Base-by-base conservation (phyloP, 495 filamentous ascomycete genomes). In the Tetracladium setigerum region DNA sequence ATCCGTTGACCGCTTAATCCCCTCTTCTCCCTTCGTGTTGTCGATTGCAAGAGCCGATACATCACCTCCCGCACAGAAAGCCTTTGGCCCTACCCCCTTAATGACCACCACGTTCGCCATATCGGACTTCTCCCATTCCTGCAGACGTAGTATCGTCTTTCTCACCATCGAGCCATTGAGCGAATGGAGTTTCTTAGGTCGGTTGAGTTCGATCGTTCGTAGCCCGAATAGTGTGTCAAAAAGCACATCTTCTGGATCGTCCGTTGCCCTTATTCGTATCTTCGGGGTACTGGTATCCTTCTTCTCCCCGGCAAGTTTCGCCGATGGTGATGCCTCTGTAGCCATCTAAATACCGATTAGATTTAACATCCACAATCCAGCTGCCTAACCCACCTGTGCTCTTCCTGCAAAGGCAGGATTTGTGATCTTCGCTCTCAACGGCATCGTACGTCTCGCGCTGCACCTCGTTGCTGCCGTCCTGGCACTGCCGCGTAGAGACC, bases 1-100 rank as follows among this genome's bases (percentile, higher is more conserved):
- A 32, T 87, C 82, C 16, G 69, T 66, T n/a, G 87, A 89, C 55
- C 70, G 71, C 49, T 74, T 56, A 57, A 83, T 73, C 40, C 89
- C 91, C 54, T 80, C 74, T 0, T 64, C 50, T 2, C 87, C 86
- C 35, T 77, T 45, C 47, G 73, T 69, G 63, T 94, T 95, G 60
- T 79, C 76, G 40, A 74, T 30, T 10, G 87, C 89, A 33, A 98
- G 81, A 15, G 71, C 76, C 17, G 74, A 74, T 13, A 98, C 89
- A 62, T 98, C 92, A 35, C 92, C 92, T 49, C 92, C 92, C 9
- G 91, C 87, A 63, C 92, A 98, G 56, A 98, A 84, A 12, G 90
- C 89, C 65, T 77, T 86, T 3, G 76, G 63, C 3, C 90, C 92
- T 10, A 84, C 78, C 38, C 92, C 92, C 60, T 94, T 92, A 51